Percentiles rank a stretch among this genome's conserved stretches.
Conservation (phyloP, 148 eudicot genomes). For the Salicornia ramosissima region DNA sequence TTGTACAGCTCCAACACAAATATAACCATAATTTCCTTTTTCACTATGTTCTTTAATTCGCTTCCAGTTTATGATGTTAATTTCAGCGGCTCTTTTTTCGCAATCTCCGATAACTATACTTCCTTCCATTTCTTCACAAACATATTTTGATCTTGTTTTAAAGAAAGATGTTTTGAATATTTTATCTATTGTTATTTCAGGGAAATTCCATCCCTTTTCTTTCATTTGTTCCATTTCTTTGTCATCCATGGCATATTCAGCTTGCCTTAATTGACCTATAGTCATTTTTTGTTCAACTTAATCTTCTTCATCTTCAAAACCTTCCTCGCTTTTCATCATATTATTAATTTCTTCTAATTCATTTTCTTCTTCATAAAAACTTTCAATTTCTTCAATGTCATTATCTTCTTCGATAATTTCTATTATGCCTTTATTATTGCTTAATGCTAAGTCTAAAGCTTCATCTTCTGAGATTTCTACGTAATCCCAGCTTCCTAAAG, state of each 20-base stretch:
- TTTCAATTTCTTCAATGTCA: neutral
- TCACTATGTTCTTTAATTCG: neutral
- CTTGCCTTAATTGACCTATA: neutral
- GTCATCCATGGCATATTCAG: neutral
- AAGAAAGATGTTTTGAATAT: neutral
- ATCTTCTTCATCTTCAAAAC: neutral
- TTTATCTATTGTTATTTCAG: neutral
- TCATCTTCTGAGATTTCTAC: neutral
- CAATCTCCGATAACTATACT: neutral
- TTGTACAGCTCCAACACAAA: neutral
- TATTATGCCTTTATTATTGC: too few relatives aligned
- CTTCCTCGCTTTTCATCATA: neutral
- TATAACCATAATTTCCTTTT: neutral
- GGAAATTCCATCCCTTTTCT: neutral
- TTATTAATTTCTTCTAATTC: neutral
- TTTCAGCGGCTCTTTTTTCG: neutral
- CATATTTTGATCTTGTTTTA: neutral
- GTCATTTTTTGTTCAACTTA: neutral
- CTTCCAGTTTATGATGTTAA: neutral
- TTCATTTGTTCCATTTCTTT: neutral
- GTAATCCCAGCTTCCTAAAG: neutral
- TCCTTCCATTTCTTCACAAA: slow-evolving; percentile 4
- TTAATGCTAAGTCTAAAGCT: neutral
- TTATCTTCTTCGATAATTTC: neutral
- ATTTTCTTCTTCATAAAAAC: neutral